A percentile compares a stretch with the other conserved stretches of the same genome.
Evolutionary conservation across 768 basidiomycete species (phyloP).

Genomic region (Tylopilus intermedius): DNA sequence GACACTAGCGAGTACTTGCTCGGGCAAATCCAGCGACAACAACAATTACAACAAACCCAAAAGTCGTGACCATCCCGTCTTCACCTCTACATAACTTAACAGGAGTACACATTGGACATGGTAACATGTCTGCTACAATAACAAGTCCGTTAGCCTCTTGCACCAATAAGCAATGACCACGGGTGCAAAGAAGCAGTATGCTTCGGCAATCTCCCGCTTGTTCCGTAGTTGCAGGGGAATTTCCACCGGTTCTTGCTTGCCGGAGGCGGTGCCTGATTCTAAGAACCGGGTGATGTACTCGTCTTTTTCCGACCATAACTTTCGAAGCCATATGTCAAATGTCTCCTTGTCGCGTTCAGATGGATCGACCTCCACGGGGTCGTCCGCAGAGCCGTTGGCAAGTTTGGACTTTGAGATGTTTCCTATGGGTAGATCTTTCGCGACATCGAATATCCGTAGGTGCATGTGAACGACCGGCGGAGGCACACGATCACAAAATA

Average conservation of each 20-base stretch:
- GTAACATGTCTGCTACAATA: slow-evolving; percentile 14
- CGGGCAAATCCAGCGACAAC: slow-evolving; percentile 48
- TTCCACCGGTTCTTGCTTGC: slow-evolving; percentile 33
- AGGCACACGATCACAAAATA: slow-evolving; percentile 75
- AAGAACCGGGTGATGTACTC: slow-evolving; percentile 63
- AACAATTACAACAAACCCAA: slow-evolving; percentile 43
- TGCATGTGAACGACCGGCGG: slow-evolving; percentile 89
- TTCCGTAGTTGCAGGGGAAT: slow-evolving; percentile 58
- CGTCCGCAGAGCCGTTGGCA: slow-evolving; percentile 26
- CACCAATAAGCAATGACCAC: slow-evolving; percentile 47
- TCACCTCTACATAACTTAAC: slow-evolving; percentile 1
- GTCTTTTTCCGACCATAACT: slow-evolving; percentile 86
- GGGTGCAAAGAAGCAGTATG: slow-evolving; percentile 70
- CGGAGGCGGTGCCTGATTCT: slow-evolving; percentile 44
- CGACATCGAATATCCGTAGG: slow-evolving; percentile 71
- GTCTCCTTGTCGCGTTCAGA: slow-evolving; percentile 51
- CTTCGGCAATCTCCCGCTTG: slow-evolving; percentile 54
- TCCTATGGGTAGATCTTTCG: slow-evolving; percentile 64
- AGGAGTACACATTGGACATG: slow-evolving; percentile 4
- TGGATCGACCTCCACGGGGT: slow-evolving; percentile 42
- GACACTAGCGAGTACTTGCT: slow-evolving; percentile 84
- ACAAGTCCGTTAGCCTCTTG: slow-evolving; percentile 31
- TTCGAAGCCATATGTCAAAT: slow-evolving; percentile 83
- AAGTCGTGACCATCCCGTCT: slow-evolving; percentile 3
- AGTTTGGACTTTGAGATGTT: slow-evolving; percentile 39